Conservation (phyloP, 176 grass and related monocot species). For the Hordeum vulgare region DNA sequence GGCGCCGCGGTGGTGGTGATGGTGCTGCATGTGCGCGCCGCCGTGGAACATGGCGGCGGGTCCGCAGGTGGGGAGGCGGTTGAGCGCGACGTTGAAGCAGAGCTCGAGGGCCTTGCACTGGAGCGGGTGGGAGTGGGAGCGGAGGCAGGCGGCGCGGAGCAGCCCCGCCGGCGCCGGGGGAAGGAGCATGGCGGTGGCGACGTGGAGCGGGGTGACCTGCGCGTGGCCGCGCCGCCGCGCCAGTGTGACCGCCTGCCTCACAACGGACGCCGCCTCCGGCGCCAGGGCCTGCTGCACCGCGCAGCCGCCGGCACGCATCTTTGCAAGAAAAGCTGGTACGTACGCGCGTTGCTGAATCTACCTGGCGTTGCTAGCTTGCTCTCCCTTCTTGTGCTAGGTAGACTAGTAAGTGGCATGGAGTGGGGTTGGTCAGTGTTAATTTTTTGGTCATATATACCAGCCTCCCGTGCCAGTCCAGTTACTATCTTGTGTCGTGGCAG, state of each 20-base stretch:
- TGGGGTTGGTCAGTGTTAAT: neutral
- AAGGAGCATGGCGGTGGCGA: slow-evolving; percentile 78
- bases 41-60: slow-evolving; percentile 32
- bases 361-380: neutral
- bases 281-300: slow-evolving; percentile 82
- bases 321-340: neutral
- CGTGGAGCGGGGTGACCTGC: slow-evolving; percentile 92
- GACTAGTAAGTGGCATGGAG: neutral
- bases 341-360: neutral
- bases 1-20: neutral
- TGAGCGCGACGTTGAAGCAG: slow-evolving; percentile 97
- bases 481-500: neutral
- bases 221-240: slow-evolving; percentile 73
- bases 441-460: neutral
- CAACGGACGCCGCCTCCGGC: slow-evolving; percentile 54
- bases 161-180: slow-evolving; percentile 23
- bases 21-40: neutral
- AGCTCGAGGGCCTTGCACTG: slow-evolving; percentile 97
- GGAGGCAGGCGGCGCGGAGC: slow-evolving; percentile 82
- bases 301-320: slow-evolving; percentile 76
- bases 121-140: slow-evolving; percentile 82
- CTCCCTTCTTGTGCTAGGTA: neutral
- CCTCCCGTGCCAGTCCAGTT: neutral
- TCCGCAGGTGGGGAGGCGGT: slow-evolving; percentile 70
- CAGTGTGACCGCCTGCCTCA: slow-evolving; percentile 66